A percentile compares a stretch with the other conserved stretches of the same genome.
phyloP scores from a whole-genome alignment of 2,329 filamentous ascomycete species.

The Cytospora schulzeri region DNA sequence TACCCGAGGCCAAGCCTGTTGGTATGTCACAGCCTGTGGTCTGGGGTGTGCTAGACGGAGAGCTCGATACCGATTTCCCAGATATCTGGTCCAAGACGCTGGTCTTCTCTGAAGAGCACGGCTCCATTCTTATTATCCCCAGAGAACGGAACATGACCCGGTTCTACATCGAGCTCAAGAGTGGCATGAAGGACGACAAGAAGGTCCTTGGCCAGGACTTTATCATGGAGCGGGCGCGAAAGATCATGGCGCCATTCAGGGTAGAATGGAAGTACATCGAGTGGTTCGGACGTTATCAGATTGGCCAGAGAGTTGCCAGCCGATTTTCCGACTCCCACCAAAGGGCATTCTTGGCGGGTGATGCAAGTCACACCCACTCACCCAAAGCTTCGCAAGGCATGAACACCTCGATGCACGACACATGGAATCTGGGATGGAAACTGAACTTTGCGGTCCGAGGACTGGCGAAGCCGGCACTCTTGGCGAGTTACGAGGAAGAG shows the following conservation, averaged over 20 bases:
- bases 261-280: constrained; percentile 43
- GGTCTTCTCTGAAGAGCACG: constrained; percentile 55
- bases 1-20: constrained; percentile 46
- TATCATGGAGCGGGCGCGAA: constrained; percentile 56
- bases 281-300: constrained; percentile 62
- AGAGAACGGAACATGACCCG: constrained; percentile 61
- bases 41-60: constrained; percentile 62
- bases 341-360: constrained; percentile 60
- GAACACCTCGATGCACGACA: constrained; percentile 48
- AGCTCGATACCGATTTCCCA: constrained; percentile 61
- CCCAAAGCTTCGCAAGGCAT: constrained; percentile 58
- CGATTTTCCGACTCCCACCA: constrained; percentile 55
- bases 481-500: constrained; percentile 55
- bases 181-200: constrained; percentile 32
- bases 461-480: constrained; percentile 42
- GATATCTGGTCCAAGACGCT: constrained; percentile 63
- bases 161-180: constrained; percentile 37
- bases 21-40: constrained; percentile 38
- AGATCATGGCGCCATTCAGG: constrained; percentile 46
- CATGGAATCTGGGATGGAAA: constrained; percentile 48
- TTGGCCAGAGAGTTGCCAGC: constrained; percentile 61
- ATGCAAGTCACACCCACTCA: constrained; percentile 63
- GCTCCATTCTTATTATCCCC: constrained; percentile 61
- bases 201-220: constrained; percentile 51
- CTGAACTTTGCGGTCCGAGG: constrained; percentile 42